Conservation (phyloP, 176 grass and related monocot species). For the Miscanthus lutarioriparius region DNA sequence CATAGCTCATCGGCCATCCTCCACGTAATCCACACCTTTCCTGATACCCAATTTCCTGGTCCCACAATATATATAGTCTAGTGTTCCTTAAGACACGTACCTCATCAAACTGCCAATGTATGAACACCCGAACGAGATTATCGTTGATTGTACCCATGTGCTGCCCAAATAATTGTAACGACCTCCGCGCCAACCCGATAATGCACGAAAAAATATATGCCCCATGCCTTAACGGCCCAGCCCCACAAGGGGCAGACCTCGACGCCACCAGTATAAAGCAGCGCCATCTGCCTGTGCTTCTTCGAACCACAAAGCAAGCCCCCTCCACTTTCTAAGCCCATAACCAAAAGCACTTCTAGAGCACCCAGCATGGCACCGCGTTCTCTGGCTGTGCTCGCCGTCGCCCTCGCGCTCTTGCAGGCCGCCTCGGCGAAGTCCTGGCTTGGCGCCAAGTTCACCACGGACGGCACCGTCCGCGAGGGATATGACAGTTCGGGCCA, state of each 20-base stretch:
- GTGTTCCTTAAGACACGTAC: background rate
- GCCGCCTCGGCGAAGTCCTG: background rate
- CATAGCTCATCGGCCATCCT: background rate
- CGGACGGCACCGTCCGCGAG: background rate
- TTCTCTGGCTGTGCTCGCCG: background rate
- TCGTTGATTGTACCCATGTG: background rate
- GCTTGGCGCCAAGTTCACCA: background rate
- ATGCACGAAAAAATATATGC: background rate
- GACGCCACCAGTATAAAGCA: background rate
- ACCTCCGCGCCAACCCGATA: background rate
- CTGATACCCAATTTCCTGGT: background rate
- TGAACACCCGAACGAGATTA: background rate
- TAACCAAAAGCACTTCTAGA: background rate
- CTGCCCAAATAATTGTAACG: slow-evolving; percentile 1
- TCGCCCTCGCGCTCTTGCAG: background rate
- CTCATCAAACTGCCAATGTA: background rate
- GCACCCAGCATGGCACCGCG: background rate
- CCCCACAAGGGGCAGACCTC: background rate
- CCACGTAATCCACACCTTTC: background rate
- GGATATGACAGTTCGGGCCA: background rate
- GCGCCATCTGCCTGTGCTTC: background rate
- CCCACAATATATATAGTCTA: background rate
- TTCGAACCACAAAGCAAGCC: background rate
- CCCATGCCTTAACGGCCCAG: background rate
- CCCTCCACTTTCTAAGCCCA: background rate